Percentiles rank a stretch among this genome's conserved stretches.
Conservation (phyloP, 768 basidiomycete genomes). For the Rhizopogon salebrosus region DNA sequence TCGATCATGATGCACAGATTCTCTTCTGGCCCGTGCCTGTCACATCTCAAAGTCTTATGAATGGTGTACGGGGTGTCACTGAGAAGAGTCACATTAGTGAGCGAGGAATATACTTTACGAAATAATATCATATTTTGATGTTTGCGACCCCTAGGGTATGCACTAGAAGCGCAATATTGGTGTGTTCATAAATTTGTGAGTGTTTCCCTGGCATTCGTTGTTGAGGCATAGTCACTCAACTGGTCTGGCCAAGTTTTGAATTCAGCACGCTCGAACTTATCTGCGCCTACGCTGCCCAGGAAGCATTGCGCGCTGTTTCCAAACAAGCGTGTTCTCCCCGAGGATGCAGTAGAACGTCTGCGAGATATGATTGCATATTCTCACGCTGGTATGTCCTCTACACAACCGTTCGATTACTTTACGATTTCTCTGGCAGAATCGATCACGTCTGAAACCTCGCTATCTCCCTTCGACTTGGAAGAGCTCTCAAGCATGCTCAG, state of each 20-base stretch:
- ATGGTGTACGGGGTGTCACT: constrained; percentile 21
- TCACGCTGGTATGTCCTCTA: constrained; percentile 1
- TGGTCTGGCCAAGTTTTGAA: not conserved
- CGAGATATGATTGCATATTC: constrained; percentile 8
- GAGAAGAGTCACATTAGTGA: constrained; percentile 7
- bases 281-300: constrained; percentile 9
- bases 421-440: constrained; percentile 23
- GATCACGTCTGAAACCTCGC: constrained; percentile 34
- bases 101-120: not conserved
- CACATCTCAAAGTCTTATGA: constrained; percentile 26
- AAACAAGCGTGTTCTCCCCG: constrained; percentile 1
- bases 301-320: constrained; percentile 18
- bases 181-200: not conserved
- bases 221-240: not conserved
- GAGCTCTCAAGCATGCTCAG: constrained; percentile 32
- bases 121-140: not conserved
- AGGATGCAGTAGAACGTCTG: not conserved
- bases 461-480: constrained; percentile 29
- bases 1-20: constrained; percentile 34
- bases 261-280: not conserved
- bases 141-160: not conserved
- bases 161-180: constrained; percentile 2
- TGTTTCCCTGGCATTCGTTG: not conserved
- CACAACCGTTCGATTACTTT: not conserved
- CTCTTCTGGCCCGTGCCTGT: constrained; percentile 42